Percentiles rank a stretch among this genome's conserved stretches.
These are phyloP conservation scores for Ordospora colligata DNA, from an alignment of 371 early-diverging fungal species.

Conservation along the genomic window DNA sequence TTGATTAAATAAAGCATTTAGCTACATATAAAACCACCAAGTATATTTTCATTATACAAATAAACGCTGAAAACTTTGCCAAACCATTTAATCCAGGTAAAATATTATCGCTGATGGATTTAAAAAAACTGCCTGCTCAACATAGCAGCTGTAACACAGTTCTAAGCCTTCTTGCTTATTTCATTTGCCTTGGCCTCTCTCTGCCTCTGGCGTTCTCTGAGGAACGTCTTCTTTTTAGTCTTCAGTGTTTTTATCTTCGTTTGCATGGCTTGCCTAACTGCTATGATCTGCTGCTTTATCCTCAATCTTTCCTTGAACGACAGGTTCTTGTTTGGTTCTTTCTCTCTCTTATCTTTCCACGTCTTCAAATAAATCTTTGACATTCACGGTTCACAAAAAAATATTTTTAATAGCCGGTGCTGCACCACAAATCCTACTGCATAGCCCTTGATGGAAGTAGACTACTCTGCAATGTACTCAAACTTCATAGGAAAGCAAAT, in stretches of 20 bases:
- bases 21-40: too few relatives aligned
- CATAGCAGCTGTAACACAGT: not conserved
- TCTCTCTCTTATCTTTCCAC: conserved; percentile 1
- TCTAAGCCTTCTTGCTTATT: not conserved
- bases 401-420: not conserved
- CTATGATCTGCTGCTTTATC: conserved; percentile 4
- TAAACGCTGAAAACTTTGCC: too few relatives aligned
- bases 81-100: too few relatives aligned
- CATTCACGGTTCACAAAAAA: conserved; percentile 8
- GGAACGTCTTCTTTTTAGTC: conserved; percentile 3
- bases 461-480: not conserved
- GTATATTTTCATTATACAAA: too few relatives aligned
- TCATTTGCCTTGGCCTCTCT: not conserved
- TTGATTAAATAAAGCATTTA: not conserved
- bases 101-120: too few relatives aligned
- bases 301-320: conserved; percentile 9
- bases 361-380: not conserved
- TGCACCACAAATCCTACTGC: not conserved
- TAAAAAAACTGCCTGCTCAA: too few relatives aligned
- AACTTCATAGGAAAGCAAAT: not conserved
- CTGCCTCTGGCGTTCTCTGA: conserved; percentile 5
- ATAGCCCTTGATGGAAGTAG: not conserved
- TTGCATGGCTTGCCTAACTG: not conserved
- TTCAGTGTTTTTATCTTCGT: conserved; percentile 3
- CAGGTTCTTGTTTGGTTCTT: not conserved